Conservation (phyloP, 306 rosid species). For the Gastrolobium bilobum region DNA sequence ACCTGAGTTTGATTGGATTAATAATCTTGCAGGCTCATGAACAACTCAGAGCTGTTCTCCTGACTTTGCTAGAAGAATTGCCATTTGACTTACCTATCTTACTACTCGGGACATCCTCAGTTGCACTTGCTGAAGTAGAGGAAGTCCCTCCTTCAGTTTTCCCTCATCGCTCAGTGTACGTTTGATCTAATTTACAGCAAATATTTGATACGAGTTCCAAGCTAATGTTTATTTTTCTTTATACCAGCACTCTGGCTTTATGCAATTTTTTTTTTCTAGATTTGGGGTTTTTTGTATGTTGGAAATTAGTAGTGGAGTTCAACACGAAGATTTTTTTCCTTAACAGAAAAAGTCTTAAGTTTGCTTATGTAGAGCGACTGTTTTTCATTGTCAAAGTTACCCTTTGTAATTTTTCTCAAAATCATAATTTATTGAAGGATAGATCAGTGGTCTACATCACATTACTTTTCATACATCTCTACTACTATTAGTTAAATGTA, state of each 20-base stretch:
- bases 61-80: constrained; percentile 87
- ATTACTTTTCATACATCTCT: constrained; percentile 14
- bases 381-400: neutral
- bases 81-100: constrained; percentile 89
- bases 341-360: too few species aligned
- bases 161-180: constrained; percentile 76
- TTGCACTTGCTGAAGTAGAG: constrained; percentile 73
- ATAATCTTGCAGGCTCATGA: constrained; percentile 83
- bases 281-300: constrained; percentile 30
- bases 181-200: constrained; percentile 44
- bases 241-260: constrained; percentile 12
- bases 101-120: constrained; percentile 83
- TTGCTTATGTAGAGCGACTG: constrained; percentile 26
- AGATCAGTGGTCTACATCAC: constrained; percentile 29
- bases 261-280: constrained; percentile 10
- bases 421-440: constrained; percentile 25
- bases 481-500: constrained; percentile 16
- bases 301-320: constrained; percentile 21
- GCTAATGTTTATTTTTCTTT: constrained; percentile 17
- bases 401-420: constrained; percentile 24
- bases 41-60: constrained; percentile 92
- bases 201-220: constrained; percentile 21
- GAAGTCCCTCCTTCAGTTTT: constrained; percentile 75
- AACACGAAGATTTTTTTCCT: neutral
- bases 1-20: constrained; percentile 48